Evolutionary conservation across 306 rosid genomes (phyloP), one percentile per base, ranked within the genome.

Genomic region (Cucurbita moschata): DNA sequence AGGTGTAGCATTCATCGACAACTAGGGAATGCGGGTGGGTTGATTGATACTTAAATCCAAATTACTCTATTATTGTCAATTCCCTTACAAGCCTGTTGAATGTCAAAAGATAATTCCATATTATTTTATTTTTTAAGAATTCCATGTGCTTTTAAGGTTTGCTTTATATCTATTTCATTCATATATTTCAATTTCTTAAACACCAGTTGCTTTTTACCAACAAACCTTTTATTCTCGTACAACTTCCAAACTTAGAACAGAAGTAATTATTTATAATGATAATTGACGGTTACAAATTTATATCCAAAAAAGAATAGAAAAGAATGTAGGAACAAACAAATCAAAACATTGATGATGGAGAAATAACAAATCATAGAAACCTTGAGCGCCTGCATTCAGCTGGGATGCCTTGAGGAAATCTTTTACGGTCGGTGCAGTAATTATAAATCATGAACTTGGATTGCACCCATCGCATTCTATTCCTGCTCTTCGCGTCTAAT

Each of bases 401-500:
- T 14, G 89, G 89, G 50, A 78, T 58, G 54, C 83, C 85, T 59
- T 82, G 61, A 0, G 87, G 82, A 50, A 83, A 85, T 11, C 87
- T 75, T 14, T 79, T 77, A 42, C 47, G 50, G 54, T 85, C 89
- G 30, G 54, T 57, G 77, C 89, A 85, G 78, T 83, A 83, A 66
- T 85, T 76, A 72, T 85, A 85, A n/a, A 85, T 39, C 89, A 85
- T 81, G 81, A 56, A 79, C 49, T 83, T 83, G 18, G 78, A 75
- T 14, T 83, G 86, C 77, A 75, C 87, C 89, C 89, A 85, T 23
- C 82, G 58, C 37, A 85, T 58, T 58, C 79, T 75, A n/a, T 82
- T 82, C 39, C 83, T 75, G 6, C 83, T 77, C 8, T 76, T 58
- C 6, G 83, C 77, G 8, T 83, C 87, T 3, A 85, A 84, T 14